Evolutionary conservation across 495 filamentous ascomycete species (phyloP).

Genomic region (Tetracladium setigerum): DNA sequence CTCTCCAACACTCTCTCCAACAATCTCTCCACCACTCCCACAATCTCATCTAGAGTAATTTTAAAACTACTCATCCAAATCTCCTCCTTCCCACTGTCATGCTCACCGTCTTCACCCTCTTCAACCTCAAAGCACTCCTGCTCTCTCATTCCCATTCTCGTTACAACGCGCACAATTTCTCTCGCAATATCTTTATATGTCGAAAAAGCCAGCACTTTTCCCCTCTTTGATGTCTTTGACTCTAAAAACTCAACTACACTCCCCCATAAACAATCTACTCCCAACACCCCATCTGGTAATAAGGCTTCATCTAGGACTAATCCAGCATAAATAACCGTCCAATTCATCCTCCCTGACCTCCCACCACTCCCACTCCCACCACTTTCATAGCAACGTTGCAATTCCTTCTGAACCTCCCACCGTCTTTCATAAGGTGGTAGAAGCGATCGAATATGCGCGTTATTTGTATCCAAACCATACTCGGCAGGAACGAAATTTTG

Average conservation of each 20-base stretch:
- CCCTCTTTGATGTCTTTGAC: no score
- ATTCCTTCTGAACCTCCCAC: conserved; percentile 6
- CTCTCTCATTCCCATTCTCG: no score
- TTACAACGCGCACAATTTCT: conserved; percentile 1
- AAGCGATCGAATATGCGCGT: conserved; percentile 15
- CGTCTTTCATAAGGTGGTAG: conserved; percentile 9
- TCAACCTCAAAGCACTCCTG: no score
- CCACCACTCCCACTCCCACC: no score
- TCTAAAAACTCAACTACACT: conserved; percentile 6
- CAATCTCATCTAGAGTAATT: background rate
- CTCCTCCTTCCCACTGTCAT: background rate
- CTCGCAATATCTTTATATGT: conserved; percentile 7
- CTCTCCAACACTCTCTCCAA: conserved; percentile 5
- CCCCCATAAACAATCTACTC: conserved; percentile 7
- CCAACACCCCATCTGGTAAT: conserved; percentile 8
- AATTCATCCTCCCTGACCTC: no score
- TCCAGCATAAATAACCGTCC: conserved; percentile 12
- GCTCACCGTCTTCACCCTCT: background rate
- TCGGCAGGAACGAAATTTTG: conserved; percentile 28
- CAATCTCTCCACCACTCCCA: conserved; percentile 1
- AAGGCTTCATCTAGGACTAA: conserved; percentile 8
- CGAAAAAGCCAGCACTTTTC: conserved; percentile 1
- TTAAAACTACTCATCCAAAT: conserved; percentile 2
- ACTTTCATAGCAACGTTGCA: no score
- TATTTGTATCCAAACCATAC: conserved; percentile 25